These are phyloP conservation scores for Casuarina cunninghamiana DNA, from an alignment of 306 rosid genomes.

Conservation along the genomic window DNA sequence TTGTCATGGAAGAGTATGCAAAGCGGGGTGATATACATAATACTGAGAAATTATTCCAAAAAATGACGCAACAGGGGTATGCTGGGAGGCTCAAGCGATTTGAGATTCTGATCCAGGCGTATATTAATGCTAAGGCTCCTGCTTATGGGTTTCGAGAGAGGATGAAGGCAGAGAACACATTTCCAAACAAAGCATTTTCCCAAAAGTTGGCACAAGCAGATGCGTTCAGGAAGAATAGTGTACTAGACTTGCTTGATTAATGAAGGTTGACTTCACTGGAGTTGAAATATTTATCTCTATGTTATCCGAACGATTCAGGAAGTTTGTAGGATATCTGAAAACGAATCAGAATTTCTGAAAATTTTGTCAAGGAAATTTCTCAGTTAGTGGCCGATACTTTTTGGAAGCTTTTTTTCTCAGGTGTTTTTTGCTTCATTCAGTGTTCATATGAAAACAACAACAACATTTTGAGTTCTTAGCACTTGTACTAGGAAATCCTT, in stretches of 20 bases:
- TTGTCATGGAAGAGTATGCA: constrained; percentile 25
- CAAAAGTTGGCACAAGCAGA: constrained; percentile 7
- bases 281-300: not conserved
- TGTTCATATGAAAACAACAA: not conserved
- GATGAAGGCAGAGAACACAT: constrained; percentile 28
- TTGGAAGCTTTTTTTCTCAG: not conserved
- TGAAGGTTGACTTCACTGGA: not conserved
- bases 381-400: not conserved
- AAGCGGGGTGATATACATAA: constrained; percentile 27
- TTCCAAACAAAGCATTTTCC: constrained; percentile 2
- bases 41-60: constrained; percentile 25
- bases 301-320: not conserved
- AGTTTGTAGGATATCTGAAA: not conserved
- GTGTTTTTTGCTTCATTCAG: not conserved
- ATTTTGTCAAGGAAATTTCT: no score
- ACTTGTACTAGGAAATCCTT: no score
- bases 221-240: constrained; percentile 4
- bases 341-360: not conserved
- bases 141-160: constrained; percentile 28
- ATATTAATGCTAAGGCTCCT: constrained; percentile 22
- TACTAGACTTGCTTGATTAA: not conserved
- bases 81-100: constrained; percentile 11
- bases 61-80: constrained; percentile 24
- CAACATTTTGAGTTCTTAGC: no score
- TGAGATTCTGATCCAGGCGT: constrained; percentile 19